phyloP scores from a whole-genome alignment of 116 monocot genomes.

The Zostera marina region DNA sequence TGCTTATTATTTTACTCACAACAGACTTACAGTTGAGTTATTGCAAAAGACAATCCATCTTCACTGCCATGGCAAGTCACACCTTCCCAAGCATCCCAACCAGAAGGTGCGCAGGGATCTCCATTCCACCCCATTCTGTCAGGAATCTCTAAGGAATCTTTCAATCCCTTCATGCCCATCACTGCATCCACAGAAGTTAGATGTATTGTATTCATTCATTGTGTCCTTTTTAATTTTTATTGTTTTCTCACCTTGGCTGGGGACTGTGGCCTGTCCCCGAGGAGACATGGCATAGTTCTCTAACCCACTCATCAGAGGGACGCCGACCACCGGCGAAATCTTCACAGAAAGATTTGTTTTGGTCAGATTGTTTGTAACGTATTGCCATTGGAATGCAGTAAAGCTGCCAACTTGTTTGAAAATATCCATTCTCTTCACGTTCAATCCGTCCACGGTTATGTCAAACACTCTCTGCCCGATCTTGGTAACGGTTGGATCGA shows the following conservation, averaged over 20 bases:
- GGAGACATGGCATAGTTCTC: conserved; percentile 94
- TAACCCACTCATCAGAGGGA: conserved; percentile 62
- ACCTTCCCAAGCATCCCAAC: conserved; percentile 98
- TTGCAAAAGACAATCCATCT: conserved; percentile 31
- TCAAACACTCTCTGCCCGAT: conserved; percentile 82
- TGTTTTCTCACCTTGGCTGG: conserved; percentile 43
- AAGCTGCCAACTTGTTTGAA: conserved; percentile 64
- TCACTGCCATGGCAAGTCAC: conserved; percentile 39
- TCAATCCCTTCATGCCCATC: conserved; percentile 65
- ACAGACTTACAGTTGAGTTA: conserved; percentile 60
- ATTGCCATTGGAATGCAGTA: conserved; percentile 57
- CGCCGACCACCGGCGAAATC: conserved; percentile 55
- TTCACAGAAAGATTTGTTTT: conserved; percentile 41
- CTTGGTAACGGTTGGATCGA: conserved; percentile 37
- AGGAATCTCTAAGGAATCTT: conserved; percentile 62
- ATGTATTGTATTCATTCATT: too few relatives aligned
- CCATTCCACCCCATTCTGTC: conserved; percentile 99
- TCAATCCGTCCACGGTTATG: conserved; percentile 26
- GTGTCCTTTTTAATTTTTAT: too few relatives aligned
- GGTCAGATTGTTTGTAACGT: conserved; percentile 54
- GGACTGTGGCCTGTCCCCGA: conserved; percentile 39
- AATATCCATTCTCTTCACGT: conserved; percentile 54
- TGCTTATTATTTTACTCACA: too few relatives aligned
- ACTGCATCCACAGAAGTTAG: conserved; percentile 22
- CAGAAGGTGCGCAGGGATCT: conserved; percentile 77